Evolutionary conservation across 345 rosid species (phyloP), one percentile per base, ranked within the genome.

Genomic region (Sisymbrium altissimum): DNA sequence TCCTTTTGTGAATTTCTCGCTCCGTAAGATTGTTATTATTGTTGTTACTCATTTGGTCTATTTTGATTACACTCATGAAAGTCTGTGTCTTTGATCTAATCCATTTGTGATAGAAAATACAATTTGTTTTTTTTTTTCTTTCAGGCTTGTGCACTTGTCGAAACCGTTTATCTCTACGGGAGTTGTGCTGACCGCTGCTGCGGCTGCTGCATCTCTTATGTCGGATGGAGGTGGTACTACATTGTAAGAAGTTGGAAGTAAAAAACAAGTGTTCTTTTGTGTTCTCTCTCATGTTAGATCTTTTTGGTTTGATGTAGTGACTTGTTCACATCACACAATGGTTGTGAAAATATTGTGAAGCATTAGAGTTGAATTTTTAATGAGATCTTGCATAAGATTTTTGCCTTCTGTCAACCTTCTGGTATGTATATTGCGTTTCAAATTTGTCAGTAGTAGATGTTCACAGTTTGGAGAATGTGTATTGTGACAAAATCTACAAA

Each of bases 1-100:
- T 95, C 97, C 3, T 92, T 95, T 66, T 95, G 99, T 23, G 99
- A 95, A 86, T 87, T 88, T 82, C 97, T 92, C 58, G 96, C 99
- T 8, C 97, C 90, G 97, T 95, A 83, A 88, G 96, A 68, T 61
- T 18, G 10, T 48, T 18, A 25, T 25, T 57, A 15, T 7, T 45
- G 17, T 13, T 45, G n/a, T 9, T 44, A 32, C 11, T 15, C 23
- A 1, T 33, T 12, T 21, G 0, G 3, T 61, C 2, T 53, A 3
- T 30, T 44, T 7, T 35, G 9, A 3, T 18, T 18, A 55, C 41
- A 44, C 33, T 40, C 13, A 2, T 53, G 46, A 38, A 61, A 35
- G 14, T 9, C 30, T 53, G 15, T 61, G 6, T 17, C 14, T 56
- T 45, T 65, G 15, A 49, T 14, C 9, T 13, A 19, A 55, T 21